Evolutionary conservation across 768 basidiomycete genomes (phyloP), one percentile per base, ranked within the genome.

Genomic region (Tulasnella sp.): DNA sequence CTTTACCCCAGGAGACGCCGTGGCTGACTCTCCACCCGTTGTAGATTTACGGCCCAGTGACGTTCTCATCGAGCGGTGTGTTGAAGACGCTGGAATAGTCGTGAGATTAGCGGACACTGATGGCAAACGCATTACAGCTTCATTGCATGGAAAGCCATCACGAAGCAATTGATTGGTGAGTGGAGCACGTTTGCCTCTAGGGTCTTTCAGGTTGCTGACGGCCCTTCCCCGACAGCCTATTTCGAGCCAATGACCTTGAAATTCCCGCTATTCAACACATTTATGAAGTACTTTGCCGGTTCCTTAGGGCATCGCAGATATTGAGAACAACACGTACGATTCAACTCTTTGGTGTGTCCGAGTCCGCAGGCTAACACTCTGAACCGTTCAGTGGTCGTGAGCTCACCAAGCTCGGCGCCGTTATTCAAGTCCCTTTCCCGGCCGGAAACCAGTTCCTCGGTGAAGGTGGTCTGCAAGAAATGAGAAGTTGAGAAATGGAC

Each of bases 391-490:
- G 79, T 8, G 96, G 97, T 18, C 91, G 92, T 81, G 97, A 99
- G 86, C 90, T 98, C 84, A 94, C 93, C 8, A 97, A 97, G 85
- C 92, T 99, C 69, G 94, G 94, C 14, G 96, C 93, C 1, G 95
- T 99, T 81, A 97, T 99, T 81, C 97, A 99, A 85, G 97, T 99
- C 0, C 98, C 98, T 0, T 99, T 99, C 88, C 89, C 93, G 48
- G 91, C 95, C 3, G 97, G 96, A 9, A 97, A 98, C 86, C 97
- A 99, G 88, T 99, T 99, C 85, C 89, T 99, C 5, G 98, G 98
- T n/a, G 96, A 99, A 86, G 95, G 95, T 18, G 97, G 98, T 74
- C 88, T 99, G 75, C 96, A 97, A 90, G 97, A 98, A 12, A 16
- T 3, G 12, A 12, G 6, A 42, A 42, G 60, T 64, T 64, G 60